Evolutionary conservation across 441 rosid genomes (phyloP), one percentile per base, ranked within the genome.

Genomic region (Gossypium gossypioides): DNA sequence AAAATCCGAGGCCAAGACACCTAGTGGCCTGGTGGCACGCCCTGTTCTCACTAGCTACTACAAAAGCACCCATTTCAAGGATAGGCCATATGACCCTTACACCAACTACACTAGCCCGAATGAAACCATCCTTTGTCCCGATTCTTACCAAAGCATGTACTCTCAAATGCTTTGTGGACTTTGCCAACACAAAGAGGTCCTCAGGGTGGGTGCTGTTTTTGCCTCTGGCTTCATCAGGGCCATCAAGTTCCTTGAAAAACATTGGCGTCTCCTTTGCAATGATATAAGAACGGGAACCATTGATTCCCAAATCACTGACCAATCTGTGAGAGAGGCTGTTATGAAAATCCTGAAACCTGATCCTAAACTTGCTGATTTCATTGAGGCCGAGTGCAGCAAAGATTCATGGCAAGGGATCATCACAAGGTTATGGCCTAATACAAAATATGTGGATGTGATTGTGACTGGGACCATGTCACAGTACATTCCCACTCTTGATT

Each of bases 211-310:
- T 0, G 99, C 97, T 22, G 96, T 94, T 63, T 94, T 94, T 13
- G 99, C 99, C 81, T 94, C 97, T 34, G 99, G 97, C 18, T 92
- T 94, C 86, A 89, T 95, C 73, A 84, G 97, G 75, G 97, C 97
- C 29, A 92, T 95, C 80, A 85, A 87, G 27, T 95, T 95, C 81
- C 84, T 95, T 22, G 93, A 92, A 77, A 92, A 89, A 57, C 93
- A 84, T 61, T 92, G 99, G 99, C 79, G 79, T 44, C 67, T 77
- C 42, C 81, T 94, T 32, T 84, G 73, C 34, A 56, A 72, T 72
- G 97, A 94, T 62, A 85, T 92, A 54, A 79, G 94, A 72, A 82
- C 81, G 9, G 97, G 99, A 44, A 78, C 84, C 16, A 57, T 90
- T 57, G 81, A 77, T 84, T 71, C 96, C 9, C 86, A 75, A 74